Evolutionary conservation across 192 early-diverging fungal species (phyloP), one percentile per base, ranked within the genome.

Genomic region (Coemansia javaensis): DNA sequence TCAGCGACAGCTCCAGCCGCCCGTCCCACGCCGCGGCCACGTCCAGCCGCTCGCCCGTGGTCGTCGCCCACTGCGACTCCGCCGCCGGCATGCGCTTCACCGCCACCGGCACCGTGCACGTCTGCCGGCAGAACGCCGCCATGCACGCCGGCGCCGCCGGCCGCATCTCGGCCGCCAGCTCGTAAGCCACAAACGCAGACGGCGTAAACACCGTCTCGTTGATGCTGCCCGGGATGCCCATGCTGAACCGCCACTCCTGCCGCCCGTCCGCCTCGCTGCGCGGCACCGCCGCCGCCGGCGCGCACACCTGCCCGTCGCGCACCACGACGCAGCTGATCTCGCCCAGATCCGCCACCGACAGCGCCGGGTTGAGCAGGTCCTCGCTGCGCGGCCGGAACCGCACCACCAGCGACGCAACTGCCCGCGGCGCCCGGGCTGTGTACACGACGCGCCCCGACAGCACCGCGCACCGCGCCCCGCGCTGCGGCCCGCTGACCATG

Each of bases 221-320:
- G 24, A 63, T 45, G 22, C 53, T 61, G 32, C 70, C 70, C 2
- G 70, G 70, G 11, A 74, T 38, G 23, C 50, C 49, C 41, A 74
- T 62, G 33, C 40, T 49, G 34, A 74, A 74, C 22, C 50, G 63
- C 70, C 70, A 74, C 32, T 53, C 47, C 16, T 62, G 50, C 46
- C 52, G 44, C 23, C 63, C 54, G 6, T 40, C 38, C 0, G 15
- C 16, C 14, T 47, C 28, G 34, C 51, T 39, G 25, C 40, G 46
- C 15, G 54, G 30, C 12, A 44, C 32, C 36, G 43, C 63, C 2
- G 34, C 22, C 0, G 63, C 45, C 3, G 45, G 32, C 7, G 52
- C 48, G 24, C 44, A 27, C 27, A 47, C 20, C 32, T 15, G 11
- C 22, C 69, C 69, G 35, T 73, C 63, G 22, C 54, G 53, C 25